Conservation (phyloP, 2,329 filamentous ascomycete species). For the Aureobasidium pullulans region DNA sequence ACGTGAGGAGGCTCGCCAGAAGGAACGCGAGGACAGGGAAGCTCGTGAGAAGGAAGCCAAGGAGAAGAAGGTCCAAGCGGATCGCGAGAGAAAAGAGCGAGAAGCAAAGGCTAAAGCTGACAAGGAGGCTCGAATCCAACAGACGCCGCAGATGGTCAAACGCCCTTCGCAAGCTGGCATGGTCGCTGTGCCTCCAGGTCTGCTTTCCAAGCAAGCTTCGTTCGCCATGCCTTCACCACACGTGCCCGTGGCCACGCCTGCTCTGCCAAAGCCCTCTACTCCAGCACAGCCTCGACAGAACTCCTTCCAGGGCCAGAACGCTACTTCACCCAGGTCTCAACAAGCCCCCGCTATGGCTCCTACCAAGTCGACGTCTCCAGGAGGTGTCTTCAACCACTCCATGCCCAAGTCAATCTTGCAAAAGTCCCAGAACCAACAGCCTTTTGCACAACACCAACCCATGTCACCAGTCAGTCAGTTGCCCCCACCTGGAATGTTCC, state of each 20-base stretch:
- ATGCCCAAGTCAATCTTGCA: conserved; percentile 52
- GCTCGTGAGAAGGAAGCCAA: conserved; percentile 66
- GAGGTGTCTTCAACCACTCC: conserved; percentile 54
- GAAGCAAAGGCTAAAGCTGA: conserved; percentile 47
- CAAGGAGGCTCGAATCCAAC: conserved; percentile 30
- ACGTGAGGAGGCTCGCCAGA: conserved; percentile 63
- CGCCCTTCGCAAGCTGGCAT: conserved; percentile 55
- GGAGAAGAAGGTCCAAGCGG: conserved; percentile 56
- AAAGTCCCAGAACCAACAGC: conserved; percentile 49
- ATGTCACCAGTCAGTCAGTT: conserved; percentile 47
- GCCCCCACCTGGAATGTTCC: conserved; percentile 48
- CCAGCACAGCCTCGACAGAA: conserved; percentile 68
- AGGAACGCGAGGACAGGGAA: conserved; percentile 58
- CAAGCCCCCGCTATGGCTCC: conserved; percentile 38
- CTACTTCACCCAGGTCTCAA: conserved; percentile 62
- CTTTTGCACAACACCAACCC: conserved; percentile 51
- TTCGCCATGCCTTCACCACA: conserved; percentile 66
- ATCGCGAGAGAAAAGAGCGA: conserved; percentile 52
- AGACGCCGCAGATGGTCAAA: conserved; percentile 35
- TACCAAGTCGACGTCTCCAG: conserved; percentile 51
- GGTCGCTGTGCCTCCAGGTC: conserved; percentile 46
- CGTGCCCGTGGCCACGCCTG: conserved; percentile 69
- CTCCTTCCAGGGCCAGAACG: conserved; percentile 70
- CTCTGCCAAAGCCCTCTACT: conserved; percentile 72
- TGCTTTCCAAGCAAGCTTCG: conserved; percentile 46